phyloP scores from a whole-genome alignment of 2,329 filamentous ascomycete genomes.

The Cladosporium sp. region DNA sequence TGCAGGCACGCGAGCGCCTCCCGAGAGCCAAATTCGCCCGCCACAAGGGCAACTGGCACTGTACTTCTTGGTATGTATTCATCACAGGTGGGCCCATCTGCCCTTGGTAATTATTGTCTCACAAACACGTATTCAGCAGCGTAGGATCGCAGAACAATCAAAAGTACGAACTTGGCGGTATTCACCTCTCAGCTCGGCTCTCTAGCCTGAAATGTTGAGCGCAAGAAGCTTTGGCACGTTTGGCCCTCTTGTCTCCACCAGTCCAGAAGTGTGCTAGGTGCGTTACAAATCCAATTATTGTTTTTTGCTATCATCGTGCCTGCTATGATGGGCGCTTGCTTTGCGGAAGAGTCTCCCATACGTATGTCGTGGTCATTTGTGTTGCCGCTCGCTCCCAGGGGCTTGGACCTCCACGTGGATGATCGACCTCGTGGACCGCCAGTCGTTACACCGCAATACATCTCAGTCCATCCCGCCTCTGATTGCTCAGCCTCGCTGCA shows the following conservation, averaged over 20 bases:
- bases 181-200: neutral
- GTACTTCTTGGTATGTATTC: neutral
- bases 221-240: neutral
- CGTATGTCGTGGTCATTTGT: neutral
- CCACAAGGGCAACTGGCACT: neutral
- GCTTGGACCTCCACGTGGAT: neutral
- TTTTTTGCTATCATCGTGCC: neutral
- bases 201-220: conserved; percentile 1
- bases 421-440: neutral
- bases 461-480: neutral
- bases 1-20: conserved; percentile 6
- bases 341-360: neutral
- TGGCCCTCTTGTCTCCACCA: neutral
- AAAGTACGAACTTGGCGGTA: neutral
- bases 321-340: neutral
- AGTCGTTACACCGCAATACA: neutral
- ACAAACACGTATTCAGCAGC: neutral
- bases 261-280: neutral
- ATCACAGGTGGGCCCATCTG: neutral
- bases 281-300: neutral
- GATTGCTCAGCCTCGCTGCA: conserved; percentile 13
- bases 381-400: neutral
- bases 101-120: neutral
- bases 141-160: neutral
- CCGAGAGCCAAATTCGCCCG: conserved; percentile 1